These are phyloP conservation scores for Saccharomyces cerevisiae DNA, from an alignment of 805 yeast genomes.

Conservation along the genomic window DNA sequence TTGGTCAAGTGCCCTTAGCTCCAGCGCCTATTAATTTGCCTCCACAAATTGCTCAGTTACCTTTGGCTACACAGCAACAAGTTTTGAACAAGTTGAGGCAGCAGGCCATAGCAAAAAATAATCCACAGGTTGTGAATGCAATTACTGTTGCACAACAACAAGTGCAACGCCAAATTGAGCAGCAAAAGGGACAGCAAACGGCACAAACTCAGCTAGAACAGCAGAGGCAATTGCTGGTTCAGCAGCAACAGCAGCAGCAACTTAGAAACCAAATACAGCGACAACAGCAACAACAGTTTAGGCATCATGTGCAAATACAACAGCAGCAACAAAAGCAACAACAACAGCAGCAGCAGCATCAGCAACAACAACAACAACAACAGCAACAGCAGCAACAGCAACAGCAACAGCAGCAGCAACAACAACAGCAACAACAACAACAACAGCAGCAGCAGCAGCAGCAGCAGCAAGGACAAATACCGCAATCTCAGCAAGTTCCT, in stretches of 20 bases:
- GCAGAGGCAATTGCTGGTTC: not conserved
- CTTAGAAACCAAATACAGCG: conserved; percentile 5
- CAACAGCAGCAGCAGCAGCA: conserved; percentile 15
- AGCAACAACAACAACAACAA: conserved; percentile 7
- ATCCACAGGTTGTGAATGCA: conserved; percentile 25
- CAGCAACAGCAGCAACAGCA: conserved; percentile 17
- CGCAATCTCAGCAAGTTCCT: conserved; percentile 12
- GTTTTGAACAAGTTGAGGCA: conserved; percentile 26
- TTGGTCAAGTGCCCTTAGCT: conserved; percentile 27
- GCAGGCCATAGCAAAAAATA: conserved; percentile 28
- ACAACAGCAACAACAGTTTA: conserved; percentile 5
- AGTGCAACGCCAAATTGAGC: conserved; percentile 21
- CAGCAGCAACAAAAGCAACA: conserved; percentile 5
- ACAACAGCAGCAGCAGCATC: conserved; percentile 12
- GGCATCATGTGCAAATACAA: conserved; percentile 4
- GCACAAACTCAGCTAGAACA: conserved; percentile 5
- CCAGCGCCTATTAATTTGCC: conserved; percentile 22
- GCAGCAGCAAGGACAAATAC: conserved; percentile 13
- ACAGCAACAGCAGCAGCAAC: conserved; percentile 10
- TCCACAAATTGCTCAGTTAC: conserved; percentile 30
- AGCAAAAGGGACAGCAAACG: conserved; percentile 10
- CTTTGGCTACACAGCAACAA: conserved; percentile 27
- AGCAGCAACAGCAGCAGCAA: conserved; percentile 5
- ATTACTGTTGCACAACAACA: conserved; percentile 27
- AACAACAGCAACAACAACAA: conserved; percentile 11